These are phyloP conservation scores for Epichloe brachyelytri DNA, from an alignment of 2,329 filamentous ascomycete genomes.

Conservation along the genomic window DNA sequence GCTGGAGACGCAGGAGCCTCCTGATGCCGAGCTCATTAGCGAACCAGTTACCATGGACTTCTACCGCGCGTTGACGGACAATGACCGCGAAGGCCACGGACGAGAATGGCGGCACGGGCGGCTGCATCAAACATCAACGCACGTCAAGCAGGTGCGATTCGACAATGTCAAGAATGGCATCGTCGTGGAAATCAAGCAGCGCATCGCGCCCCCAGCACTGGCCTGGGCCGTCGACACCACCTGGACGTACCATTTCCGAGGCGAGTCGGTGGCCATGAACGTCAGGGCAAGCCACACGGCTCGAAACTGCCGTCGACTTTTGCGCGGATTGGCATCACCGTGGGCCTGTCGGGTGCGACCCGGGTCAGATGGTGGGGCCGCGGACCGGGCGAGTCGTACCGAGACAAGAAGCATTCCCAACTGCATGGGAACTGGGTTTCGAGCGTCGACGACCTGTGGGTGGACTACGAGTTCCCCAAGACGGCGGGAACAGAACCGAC, in stretches of 20 bases:
- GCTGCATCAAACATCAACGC: constrained; percentile 32
- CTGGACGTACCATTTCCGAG: constrained; percentile 42
- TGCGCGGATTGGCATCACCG: constrained; percentile 49
- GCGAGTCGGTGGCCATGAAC: constrained; percentile 34
- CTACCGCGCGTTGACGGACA: constrained; percentile 54
- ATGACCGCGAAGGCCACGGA: constrained; percentile 45
- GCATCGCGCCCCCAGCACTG: constrained; percentile 49
- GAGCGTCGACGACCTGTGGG: constrained; percentile 37
- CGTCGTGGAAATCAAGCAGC: constrained; percentile 33
- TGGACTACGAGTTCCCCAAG: constrained; percentile 55
- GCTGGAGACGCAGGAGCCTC: constrained; percentile 23
- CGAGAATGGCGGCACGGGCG: constrained; percentile 40
- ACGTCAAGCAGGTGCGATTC: constrained; percentile 25
- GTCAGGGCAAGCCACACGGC: constrained; percentile 36
- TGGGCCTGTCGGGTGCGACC: constrained; percentile 25
- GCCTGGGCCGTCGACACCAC: constrained; percentile 43
- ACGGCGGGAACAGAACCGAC: constrained; percentile 52
- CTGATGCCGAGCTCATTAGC: constrained; percentile 27
- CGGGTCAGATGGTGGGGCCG: constrained; percentile 51
- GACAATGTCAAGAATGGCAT: constrained; percentile 17
- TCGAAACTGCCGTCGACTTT: constrained; percentile 40
- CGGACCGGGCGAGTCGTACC: constrained; percentile 53
- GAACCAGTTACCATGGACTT: constrained; percentile 37
- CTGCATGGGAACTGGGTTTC: constrained; percentile 38
- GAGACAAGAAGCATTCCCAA: constrained; percentile 51